Evolutionary conservation across 73 alveolate genomes (phyloP), one percentile per base, ranked within the genome.

Genomic region (Durusdinium trenchii): DNA sequence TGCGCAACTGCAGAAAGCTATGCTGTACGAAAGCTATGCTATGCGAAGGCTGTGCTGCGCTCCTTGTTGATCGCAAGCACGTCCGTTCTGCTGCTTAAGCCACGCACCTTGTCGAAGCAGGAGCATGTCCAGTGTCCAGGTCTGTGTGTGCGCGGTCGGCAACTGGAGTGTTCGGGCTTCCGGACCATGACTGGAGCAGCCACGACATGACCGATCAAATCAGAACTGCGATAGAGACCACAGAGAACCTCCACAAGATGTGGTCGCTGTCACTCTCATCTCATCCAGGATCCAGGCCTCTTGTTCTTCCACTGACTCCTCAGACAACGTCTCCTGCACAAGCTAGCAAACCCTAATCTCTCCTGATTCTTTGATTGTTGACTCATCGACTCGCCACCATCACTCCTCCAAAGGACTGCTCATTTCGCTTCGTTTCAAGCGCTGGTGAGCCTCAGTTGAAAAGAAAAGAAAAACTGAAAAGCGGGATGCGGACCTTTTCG

Each of bases 11-110:
- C 28, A 30, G 45, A n/a, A 75, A 75, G 23, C n/a, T n/a, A n/a
- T 42, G 52, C 52, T 75, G 20, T 32, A 60, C 73, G n/a, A 60
- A 60, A 60, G 18, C 73, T 60, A 60, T 1, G 73, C 30, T 32
- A 0, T 60, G n/a, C 73, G 30, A 60, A 2, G n/a, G 18, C 4
- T 2, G 73, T 23, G 18, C 18, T 23, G 73, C 47, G 48, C 51
- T 46, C 98, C 98, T 91, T 91, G 98, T 69, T 91, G 89, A 91
- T 91, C 18, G 89, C 75, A 6, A 91, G 98, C 40, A 91, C 98
- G 38, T 91, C 98, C 16, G 98, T 91, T 4, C 98, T 51, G 57
- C 98, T 91, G 98, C 98, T 91, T 35, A 91, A 57, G 46, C 98
- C 98, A n/a, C 98, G 98, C 54, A 91, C 98, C 98, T 91, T 42